A percentile compares a stretch with the other conserved stretches of the same genome.
Conservation (phyloP, 108 stramenopile species). For the Epithemia pelagica region DNA sequence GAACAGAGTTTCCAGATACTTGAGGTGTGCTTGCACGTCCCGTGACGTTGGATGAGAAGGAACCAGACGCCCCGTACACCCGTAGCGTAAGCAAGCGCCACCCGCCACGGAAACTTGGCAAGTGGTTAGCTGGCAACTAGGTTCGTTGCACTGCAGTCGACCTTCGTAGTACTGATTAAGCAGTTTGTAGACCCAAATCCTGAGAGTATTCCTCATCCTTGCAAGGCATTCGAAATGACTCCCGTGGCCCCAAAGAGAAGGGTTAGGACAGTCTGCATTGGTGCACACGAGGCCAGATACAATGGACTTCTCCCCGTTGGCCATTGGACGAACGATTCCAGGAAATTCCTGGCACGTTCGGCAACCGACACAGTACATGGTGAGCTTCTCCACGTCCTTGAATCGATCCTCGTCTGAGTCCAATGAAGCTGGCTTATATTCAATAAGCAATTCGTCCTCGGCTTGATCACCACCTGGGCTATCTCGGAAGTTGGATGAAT, state of each 20-base stretch:
- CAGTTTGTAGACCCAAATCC: conserved; percentile 20
- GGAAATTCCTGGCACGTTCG: conserved; percentile 44
- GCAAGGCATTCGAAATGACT: conserved; percentile 46
- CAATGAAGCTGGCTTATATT: conserved; percentile 68
- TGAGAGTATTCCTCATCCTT: conserved; percentile 49
- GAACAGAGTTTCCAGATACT: conserved; percentile 77
- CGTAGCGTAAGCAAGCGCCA: conserved; percentile 55
- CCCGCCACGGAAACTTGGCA: conserved; percentile 73
- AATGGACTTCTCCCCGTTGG: conserved; percentile 15
- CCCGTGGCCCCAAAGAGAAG: conserved; percentile 59
- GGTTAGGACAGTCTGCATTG: conserved; percentile 46
- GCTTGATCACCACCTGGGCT: conserved; percentile 28
- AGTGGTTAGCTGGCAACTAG: conserved; percentile 68
- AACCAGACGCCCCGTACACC: conserved; percentile 69
- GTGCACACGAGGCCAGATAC: conserved; percentile 37
- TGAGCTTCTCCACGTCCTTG: conserved; percentile 73
- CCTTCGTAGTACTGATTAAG: conserved; percentile 59
- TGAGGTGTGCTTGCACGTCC: conserved; percentile 66
- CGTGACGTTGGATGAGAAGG: conserved; percentile 35
- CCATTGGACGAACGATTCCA: conserved; percentile 46
- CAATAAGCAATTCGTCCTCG: conserved; percentile 63
- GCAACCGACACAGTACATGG: conserved; percentile 55
- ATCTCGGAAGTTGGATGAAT: conserved; percentile 48
- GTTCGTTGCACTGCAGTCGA: conserved; percentile 69
- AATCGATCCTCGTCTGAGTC: conserved; percentile 76